phyloP scores from a whole-genome alignment of 257 asterid species.

The Plantago ovata region DNA sequence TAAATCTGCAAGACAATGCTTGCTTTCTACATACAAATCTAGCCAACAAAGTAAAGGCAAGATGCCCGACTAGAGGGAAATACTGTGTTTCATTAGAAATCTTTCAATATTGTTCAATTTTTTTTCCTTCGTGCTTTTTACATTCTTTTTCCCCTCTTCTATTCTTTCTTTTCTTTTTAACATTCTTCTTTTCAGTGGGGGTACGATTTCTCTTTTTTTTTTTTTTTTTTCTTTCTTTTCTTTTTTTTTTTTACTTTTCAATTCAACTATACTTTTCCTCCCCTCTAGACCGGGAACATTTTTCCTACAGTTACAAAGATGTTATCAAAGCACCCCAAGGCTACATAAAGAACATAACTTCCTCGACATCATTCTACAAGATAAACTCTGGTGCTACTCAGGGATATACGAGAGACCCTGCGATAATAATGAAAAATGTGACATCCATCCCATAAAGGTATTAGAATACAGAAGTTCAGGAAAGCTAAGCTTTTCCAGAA shows the following conservation, averaged over 20 bases:
- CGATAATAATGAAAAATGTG: slow-evolving; percentile 51
- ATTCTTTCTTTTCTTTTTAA: slow-evolving; percentile 17
- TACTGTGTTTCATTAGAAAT: slow-evolving; percentile 1
- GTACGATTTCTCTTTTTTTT: slow-evolving; percentile 20
- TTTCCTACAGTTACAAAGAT: slow-evolving; percentile 29
- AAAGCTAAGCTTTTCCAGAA: slow-evolving; percentile 7
- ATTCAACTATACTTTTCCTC: neutral
- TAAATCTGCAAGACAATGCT: slow-evolving; percentile 24
- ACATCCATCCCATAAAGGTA: slow-evolving; percentile 39
- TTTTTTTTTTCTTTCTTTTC: slow-evolving; percentile 24
- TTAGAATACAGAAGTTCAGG: slow-evolving; percentile 24
- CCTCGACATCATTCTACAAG: slow-evolving; percentile 56
- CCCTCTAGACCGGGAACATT: slow-evolving; percentile 14
- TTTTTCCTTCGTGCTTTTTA: neutral
- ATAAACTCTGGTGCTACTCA: slow-evolving; percentile 58
- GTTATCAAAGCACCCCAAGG: slow-evolving; percentile 22
- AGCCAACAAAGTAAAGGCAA: slow-evolving; percentile 11
- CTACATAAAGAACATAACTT: slow-evolving; percentile 41
- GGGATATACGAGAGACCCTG: slow-evolving; percentile 57
- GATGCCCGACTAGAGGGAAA: slow-evolving; percentile 11
- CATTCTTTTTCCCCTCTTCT: neutral
- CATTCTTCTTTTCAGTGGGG: slow-evolving; percentile 32
- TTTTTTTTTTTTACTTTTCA: slow-evolving; percentile 19
- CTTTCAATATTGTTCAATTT: neutral
- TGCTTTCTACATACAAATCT: slow-evolving; percentile 16